Percentiles rank a stretch among this genome's conserved stretches.
Conservation (phyloP, 2,329 filamentous ascomycete species). For the Trichoderma pleuroti region DNA sequence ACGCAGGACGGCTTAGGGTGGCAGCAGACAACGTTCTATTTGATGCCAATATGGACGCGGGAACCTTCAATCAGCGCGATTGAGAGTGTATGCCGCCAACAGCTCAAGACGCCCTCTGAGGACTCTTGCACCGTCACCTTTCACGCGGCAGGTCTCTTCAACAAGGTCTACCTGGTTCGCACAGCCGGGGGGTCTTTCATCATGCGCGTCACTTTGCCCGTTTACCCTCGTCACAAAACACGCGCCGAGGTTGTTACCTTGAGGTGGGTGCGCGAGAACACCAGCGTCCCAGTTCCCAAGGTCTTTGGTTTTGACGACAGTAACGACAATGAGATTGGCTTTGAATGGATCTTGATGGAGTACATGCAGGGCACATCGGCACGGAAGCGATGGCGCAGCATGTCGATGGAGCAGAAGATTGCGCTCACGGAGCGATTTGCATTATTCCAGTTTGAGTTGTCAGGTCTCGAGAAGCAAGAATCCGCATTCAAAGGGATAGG, state of each 20-base stretch:
- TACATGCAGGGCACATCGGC: background rate
- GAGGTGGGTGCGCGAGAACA: background rate
- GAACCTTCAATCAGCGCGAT: background rate
- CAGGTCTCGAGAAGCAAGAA: background rate
- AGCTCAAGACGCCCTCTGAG: background rate
- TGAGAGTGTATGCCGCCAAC: background rate
- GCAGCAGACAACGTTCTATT: background rate
- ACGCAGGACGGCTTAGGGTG: background rate
- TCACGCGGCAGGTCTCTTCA: background rate
- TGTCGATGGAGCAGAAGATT: background rate
- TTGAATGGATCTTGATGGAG: background rate
- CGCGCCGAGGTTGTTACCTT: background rate
- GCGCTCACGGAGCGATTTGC: background rate
- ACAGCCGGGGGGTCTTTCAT: background rate
- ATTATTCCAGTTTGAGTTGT: background rate
- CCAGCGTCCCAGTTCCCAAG: background rate
- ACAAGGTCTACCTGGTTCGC: background rate
- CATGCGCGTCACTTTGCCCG: background rate
- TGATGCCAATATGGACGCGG: background rate
- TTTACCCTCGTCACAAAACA: background rate
- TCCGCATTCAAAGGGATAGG: background rate
- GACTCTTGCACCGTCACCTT: background rate
- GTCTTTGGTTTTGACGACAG: background rate
- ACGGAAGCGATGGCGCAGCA: background rate
- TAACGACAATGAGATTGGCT: background rate